A percentile compares a stretch with the other conserved stretches of the same genome.
These are phyloP conservation scores for Ambrosia artemisiifolia DNA, from an alignment of 129 eudicot genomes.

Conservation along the genomic window DNA sequence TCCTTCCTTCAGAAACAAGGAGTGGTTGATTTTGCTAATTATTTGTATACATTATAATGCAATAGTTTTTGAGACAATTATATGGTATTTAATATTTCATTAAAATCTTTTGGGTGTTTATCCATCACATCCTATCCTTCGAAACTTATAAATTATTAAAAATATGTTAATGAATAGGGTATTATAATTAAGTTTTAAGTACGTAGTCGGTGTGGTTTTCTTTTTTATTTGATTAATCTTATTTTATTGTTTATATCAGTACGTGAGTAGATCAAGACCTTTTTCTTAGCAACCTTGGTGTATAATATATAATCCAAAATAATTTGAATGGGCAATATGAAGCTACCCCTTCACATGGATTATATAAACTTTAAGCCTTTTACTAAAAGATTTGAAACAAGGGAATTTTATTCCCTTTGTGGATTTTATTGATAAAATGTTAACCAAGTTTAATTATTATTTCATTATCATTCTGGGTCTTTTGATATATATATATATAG, in stretches of 20 bases:
- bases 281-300: too few species aligned
- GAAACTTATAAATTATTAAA: not conserved
- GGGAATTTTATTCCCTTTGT: not conserved
- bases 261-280: too few species aligned
- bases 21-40: constrained; percentile 28
- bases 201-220: not conserved
- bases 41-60: constrained; percentile 1
- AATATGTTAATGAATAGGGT: not conserved
- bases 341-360: too few species aligned
- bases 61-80: not conserved
- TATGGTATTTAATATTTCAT: not conserved
- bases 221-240: not conserved
- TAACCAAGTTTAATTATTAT: not conserved
- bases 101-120: not conserved
- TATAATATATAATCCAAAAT: too few species aligned
- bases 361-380: too few species aligned
- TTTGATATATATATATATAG: not conserved
- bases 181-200: not conserved
- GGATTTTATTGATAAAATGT: not conserved
- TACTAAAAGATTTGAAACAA: too few species aligned
- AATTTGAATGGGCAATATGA: too few species aligned
- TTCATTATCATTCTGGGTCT: not conserved
- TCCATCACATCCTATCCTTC: not conserved
- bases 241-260: too few species aligned
- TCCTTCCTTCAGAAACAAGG: constrained; percentile 30